Percentiles rank a stretch among this genome's conserved stretches.
Evolutionary conservation across 495 filamentous ascomycete species (phyloP).

Genomic region (Pseudoneurospora amorphoporcata): DNA sequence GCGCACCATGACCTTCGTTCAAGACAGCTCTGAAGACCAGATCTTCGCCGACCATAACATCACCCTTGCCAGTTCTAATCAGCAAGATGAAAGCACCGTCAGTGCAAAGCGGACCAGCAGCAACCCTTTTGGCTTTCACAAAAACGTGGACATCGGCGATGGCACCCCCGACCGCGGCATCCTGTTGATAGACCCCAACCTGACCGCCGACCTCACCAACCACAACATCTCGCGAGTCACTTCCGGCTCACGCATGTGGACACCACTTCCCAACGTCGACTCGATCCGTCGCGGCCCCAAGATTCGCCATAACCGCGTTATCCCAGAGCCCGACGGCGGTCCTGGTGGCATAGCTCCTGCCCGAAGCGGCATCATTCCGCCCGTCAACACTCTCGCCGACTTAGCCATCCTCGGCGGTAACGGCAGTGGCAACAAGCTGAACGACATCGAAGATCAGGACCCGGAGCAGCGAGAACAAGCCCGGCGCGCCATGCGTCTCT

Average conservation of each 20-base stretch:
- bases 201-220: neutral
- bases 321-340: neutral
- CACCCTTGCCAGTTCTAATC: neutral
- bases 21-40: neutral
- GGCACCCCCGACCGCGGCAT: neutral
- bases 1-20: neutral
- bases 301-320: conserved; percentile 7
- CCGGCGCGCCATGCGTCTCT: neutral
- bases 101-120: neutral
- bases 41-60: neutral
- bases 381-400: neutral
- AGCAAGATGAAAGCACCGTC: neutral
- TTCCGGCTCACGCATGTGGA: neutral
- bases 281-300: conserved; percentile 11
- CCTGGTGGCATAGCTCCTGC: neutral
- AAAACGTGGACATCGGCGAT: neutral
- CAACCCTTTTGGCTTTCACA: neutral
- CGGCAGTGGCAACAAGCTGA: neutral
- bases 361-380: neutral
- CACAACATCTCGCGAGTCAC: neutral
- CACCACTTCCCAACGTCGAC: neutral
- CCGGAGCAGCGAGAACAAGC: neutral
- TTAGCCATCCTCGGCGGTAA: neutral
- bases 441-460: neutral
- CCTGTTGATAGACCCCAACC: neutral